phyloP scores from a whole-genome alignment of 768 basidiomycete genomes.

The Erythrobasidium yunnanense region DNA sequence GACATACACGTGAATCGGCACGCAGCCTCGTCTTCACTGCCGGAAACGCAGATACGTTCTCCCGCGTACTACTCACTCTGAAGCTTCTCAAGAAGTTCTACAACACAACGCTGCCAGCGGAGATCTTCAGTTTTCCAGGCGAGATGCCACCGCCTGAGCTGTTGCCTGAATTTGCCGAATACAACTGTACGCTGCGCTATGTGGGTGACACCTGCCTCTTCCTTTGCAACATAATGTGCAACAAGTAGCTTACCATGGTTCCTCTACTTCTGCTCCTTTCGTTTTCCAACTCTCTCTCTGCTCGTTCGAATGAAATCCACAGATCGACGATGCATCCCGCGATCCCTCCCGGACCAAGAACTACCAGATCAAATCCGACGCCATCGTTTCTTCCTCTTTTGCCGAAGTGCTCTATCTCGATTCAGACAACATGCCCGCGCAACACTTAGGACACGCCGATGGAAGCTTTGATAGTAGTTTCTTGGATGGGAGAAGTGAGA shows the following conservation, averaged over 20 bases:
- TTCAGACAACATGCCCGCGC: conserved; percentile 17
- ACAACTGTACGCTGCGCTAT: conserved; percentile 19
- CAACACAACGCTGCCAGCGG: conserved; percentile 38
- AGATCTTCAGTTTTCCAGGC: conserved; percentile 44
- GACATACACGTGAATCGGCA: too few relatives aligned
- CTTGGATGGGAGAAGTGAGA: conserved; percentile 41
- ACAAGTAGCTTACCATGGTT: neutral
- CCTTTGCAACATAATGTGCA: neutral
- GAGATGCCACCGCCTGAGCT: conserved; percentile 41
- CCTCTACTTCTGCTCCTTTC: neutral
- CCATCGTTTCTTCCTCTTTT: conserved; percentile 39
- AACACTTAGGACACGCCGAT: conserved; percentile 6
- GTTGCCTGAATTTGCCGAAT: neutral
- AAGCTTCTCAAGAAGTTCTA: conserved; percentile 35
- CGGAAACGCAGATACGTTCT: conserved; percentile 44
- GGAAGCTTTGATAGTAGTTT: conserved; percentile 39
- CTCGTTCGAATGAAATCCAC: too few relatives aligned
- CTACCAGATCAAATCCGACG: conserved; percentile 42
- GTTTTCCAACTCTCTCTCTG: too few relatives aligned
- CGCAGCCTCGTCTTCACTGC: conserved; percentile 46
- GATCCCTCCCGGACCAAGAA: conserved; percentile 40
- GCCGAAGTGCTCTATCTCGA: conserved; percentile 45
- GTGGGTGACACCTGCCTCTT: neutral
- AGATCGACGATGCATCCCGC: conserved; percentile 28
- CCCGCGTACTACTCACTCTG: conserved; percentile 38